Percentiles rank a stretch among this genome's conserved stretches.
phyloP scores from a whole-genome alignment of 352 stramenopile genomes.

The Globisporangium camurandrum region DNA sequence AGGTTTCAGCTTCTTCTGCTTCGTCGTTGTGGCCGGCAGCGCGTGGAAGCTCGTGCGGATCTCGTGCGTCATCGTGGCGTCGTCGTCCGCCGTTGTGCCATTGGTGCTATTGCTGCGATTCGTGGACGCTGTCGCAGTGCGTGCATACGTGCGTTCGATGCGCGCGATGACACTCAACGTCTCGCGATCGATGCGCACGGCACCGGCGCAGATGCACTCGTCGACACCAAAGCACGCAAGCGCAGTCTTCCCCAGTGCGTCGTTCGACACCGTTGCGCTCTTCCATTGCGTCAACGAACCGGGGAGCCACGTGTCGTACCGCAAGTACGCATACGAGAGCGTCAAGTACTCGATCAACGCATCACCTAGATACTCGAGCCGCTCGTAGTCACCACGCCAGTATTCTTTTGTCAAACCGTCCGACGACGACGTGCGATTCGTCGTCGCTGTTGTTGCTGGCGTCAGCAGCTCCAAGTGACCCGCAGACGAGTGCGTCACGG shows the following conservation, averaged over 20 bases:
- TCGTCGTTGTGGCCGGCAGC: constrained; percentile 5
- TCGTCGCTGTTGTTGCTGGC: constrained; percentile 8
- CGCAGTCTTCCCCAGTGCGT: constrained; percentile 77
- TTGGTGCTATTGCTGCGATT: neutral
- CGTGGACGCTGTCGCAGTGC: neutral
- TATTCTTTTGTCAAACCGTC: constrained; percentile 36
- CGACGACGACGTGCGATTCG: no score
- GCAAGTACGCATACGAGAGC: constrained; percentile 73
- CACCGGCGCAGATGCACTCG: constrained; percentile 63
- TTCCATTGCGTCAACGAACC: constrained; percentile 80
- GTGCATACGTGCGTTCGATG: constrained; percentile 45
- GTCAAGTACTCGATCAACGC: constrained; percentile 87
- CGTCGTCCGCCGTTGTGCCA: neutral
- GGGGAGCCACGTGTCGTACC: constrained; percentile 65
- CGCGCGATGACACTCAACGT: constrained; percentile 38
- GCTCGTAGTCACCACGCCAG: constrained; percentile 85
- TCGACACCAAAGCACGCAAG: constrained; percentile 74
- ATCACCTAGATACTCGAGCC: constrained; percentile 84
- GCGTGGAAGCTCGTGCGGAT: constrained; percentile 2
- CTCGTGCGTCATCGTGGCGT: neutral
- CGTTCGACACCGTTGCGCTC: constrained; percentile 79
- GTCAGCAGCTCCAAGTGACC: constrained; percentile 44
- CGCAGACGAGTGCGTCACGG: constrained; percentile 71
- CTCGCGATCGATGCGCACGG: constrained; percentile 61
- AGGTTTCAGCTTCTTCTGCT: no score